phyloP scores from a whole-genome alignment of 495 filamentous ascomycete species.

The Monascus purpureus region DNA sequence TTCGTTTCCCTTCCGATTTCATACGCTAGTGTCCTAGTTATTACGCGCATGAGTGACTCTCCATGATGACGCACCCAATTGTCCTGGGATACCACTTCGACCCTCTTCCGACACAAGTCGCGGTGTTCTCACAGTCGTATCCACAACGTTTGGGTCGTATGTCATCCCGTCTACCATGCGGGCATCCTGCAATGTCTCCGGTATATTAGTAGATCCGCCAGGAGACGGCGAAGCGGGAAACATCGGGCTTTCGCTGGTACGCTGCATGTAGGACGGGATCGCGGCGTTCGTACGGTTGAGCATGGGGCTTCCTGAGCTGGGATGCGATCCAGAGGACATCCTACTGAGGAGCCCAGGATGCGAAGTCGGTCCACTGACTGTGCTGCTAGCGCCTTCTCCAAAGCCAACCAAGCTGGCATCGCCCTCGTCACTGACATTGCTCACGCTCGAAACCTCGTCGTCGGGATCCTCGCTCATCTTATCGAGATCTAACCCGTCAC shows the following conservation, averaged over 20 bases:
- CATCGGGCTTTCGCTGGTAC: slow-evolving; percentile 17
- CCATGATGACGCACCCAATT: too few relatives aligned
- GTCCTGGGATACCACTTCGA: too few relatives aligned
- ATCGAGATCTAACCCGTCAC: slow-evolving; percentile 47
- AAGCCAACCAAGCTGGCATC: slow-evolving; percentile 67
- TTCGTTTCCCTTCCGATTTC: too few relatives aligned
- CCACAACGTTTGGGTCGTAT: slow-evolving; percentile 38
- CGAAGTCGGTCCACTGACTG: slow-evolving; percentile 59
- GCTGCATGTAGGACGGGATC: slow-evolving; percentile 2
- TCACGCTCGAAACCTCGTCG: slow-evolving; percentile 46
- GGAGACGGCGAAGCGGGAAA: slow-evolving; percentile 13
- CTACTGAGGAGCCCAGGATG: slow-evolving; percentile 16
- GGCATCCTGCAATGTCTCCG: slow-evolving; percentile 30
- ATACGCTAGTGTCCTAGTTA: too few relatives aligned
- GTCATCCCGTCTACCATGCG: slow-evolving; percentile 43
- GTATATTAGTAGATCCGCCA: slow-evolving; percentile 24
- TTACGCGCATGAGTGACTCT: too few relatives aligned
- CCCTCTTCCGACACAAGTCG: slow-evolving; percentile 17
- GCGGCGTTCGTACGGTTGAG: not conserved
- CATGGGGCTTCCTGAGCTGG: slow-evolving; percentile 9
- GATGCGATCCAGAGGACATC: slow-evolving; percentile 17
- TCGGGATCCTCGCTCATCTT: slow-evolving; percentile 61
- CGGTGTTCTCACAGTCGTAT: too few relatives aligned
- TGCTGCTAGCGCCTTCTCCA: slow-evolving; percentile 75
- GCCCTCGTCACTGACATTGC: slow-evolving; percentile 69